phyloP scores from a whole-genome alignment of 108 stramenopile genomes.

The Epipyxis sp. region DNA sequence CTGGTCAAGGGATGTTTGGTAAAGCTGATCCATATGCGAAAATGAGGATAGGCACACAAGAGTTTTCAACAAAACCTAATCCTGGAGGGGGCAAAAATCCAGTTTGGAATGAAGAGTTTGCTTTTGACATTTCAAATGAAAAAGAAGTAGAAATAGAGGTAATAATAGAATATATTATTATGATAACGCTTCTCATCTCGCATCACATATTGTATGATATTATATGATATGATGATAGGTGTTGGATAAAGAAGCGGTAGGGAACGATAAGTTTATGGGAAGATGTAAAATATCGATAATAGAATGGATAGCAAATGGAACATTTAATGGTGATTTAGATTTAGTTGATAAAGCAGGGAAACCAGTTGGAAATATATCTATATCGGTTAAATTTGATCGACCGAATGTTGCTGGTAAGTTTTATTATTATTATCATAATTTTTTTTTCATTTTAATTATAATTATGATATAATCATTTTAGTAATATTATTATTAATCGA shows the following conservation, averaged over 20 bases:
- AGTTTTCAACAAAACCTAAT: constrained; percentile 57
- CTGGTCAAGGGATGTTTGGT: constrained; percentile 73
- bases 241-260: constrained; percentile 53
- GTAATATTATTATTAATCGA: no score
- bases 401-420: constrained; percentile 47
- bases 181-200: constrained; percentile 1
- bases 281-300: constrained; percentile 66
- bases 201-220: no score
- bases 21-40: constrained; percentile 73
- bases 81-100: constrained; percentile 70
- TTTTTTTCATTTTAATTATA: no score
- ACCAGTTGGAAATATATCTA: constrained; percentile 61
- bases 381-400: constrained; percentile 66
- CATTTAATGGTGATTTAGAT: constrained; percentile 67
- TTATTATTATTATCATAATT: no score
- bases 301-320: constrained; percentile 72
- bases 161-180: constrained; percentile 54
- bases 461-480: no score
- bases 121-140: constrained; percentile 73
- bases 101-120: constrained; percentile 73
- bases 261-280: constrained; percentile 77
- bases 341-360: constrained; percentile 62
- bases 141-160: constrained; percentile 67
- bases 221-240: no score
- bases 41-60: constrained; percentile 59